These are phyloP conservation scores for Hydrangea macrophylla DNA, from an alignment of 148 eudicot species.

Conservation along the genomic window DNA sequence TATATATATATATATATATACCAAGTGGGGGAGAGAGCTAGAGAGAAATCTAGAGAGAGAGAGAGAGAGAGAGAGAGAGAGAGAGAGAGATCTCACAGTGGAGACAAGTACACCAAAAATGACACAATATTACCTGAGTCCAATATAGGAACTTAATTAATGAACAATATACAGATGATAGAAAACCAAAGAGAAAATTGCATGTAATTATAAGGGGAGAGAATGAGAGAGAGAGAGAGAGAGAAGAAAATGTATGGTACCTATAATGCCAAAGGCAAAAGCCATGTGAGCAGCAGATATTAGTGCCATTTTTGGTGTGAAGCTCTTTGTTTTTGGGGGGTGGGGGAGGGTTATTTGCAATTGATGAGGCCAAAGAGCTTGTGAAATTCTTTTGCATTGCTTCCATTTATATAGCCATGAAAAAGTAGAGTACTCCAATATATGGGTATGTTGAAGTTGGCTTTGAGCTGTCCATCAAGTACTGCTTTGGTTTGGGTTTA, in stretches of 20 bases:
- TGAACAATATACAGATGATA: neutral
- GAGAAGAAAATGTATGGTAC: conserved; percentile 20
- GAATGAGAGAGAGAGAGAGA: neutral
- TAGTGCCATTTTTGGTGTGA: conserved; percentile 36
- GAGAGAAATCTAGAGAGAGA: conserved; percentile 14
- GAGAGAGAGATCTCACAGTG: conserved; percentile 43
- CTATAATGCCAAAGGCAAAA: conserved; percentile 55
- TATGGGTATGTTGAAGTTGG: conserved; percentile 1
- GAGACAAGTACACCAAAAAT: conserved; percentile 67
- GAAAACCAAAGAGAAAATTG: neutral
- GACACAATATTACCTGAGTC: conserved; percentile 55
- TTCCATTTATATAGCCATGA: neutral
- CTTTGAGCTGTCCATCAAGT: neutral
- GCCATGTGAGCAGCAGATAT: conserved; percentile 27
- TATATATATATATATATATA: neutral
- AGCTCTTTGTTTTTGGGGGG: conserved; percentile 5
- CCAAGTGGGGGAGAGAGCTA: neutral
- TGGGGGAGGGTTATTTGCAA: no score
- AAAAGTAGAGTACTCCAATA: no score
- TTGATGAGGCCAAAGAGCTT: neutral
- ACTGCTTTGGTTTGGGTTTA: neutral
- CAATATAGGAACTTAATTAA: neutral
- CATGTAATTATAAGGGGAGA: no score
- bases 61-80: neutral
- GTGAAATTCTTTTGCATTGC: neutral